Base-by-base conservation (phyloP, 805 yeast genomes). In the Saturnispora mendoncae region DNA sequence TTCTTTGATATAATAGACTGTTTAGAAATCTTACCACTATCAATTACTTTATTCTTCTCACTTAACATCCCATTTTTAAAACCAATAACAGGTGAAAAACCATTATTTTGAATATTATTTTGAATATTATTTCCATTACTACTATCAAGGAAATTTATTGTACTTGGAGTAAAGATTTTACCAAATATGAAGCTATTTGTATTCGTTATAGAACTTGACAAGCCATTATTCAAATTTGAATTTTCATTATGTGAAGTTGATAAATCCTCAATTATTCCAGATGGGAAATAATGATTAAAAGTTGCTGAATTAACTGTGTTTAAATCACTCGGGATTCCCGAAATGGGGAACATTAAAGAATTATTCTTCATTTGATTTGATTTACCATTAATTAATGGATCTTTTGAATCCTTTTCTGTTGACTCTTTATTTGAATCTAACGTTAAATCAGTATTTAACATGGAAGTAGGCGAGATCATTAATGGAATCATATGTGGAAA, bases 81-180 rank as follows among this genome's bases (percentile, higher is more conserved):
- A 3, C 51, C 48, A n/a, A 47, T 45, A 15, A 45, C 44, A 6
- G 51, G 51, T 6, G 48, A 47, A 4, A 43, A 38, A 4, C 37
- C 43, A 26, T 32, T 24, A 25, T 4, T 33, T 23, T 23, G 26
- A 6, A 23, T n/a, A n/a, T n/a, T n/a, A n/a, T n/a, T n/a, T n/a
- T n/a, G n/a, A n/a, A n/a, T n/a, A n/a, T n/a, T n/a, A n/a, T n/a
- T n/a, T n/a, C n/a, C n/a, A n/a, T n/a, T n/a, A n/a, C n/a, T 18
- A 42, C 12, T 42, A 41, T 45, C 45, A 38, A 41, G 24, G 35
- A 42, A 33, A 33, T 42, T n/a, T 19, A 31, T 7, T 14, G 37
- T 32, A 17, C 38, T 12, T 23, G 32, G 28, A 17, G 18, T 20
- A 21, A 32, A 32, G 4, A 32, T 9, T 15, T 32, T 20, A 19